Conservation (phyloP, 2,329 filamentous ascomycete species). For the Trichocomaceae sp. region DNA sequence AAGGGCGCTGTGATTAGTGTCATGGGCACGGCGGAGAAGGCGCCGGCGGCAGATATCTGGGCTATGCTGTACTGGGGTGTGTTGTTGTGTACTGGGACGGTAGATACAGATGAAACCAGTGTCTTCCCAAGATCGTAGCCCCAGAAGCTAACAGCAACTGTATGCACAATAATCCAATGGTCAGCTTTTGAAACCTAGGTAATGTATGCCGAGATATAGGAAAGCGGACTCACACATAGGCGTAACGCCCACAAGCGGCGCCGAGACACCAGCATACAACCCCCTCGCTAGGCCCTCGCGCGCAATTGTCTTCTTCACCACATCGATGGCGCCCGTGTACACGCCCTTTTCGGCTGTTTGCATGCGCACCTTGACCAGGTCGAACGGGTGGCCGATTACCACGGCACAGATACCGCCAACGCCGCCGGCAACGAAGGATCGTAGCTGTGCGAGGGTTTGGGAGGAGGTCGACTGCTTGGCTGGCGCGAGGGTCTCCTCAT, state of each 20-base stretch:
- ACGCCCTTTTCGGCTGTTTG: conserved; percentile 94
- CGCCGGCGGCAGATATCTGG: conserved; percentile 86
- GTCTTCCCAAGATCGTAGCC: conserved; percentile 94
- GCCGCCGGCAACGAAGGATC: conserved; percentile 80
- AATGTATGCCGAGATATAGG: neutral
- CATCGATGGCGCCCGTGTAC: conserved; percentile 84
- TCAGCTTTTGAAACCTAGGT: neutral
- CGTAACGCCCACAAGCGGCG: conserved; percentile 89
- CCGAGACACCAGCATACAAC: conserved; percentile 93
- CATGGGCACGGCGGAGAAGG: conserved; percentile 97
- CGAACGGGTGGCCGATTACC: conserved; percentile 90
- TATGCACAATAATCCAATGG: neutral
- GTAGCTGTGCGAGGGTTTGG: conserved; percentile 56
- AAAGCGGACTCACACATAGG: conserved; percentile 78
- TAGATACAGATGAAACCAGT: conserved; percentile 64
- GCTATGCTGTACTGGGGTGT: conserved; percentile 65
- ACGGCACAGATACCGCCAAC: conserved; percentile 93
- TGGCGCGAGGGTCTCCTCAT: conserved; percentile 6
- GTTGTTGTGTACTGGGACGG: conserved; percentile 56
- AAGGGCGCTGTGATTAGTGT: conserved; percentile 98
- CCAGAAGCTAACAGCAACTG: conserved; percentile 63
- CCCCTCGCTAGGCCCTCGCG: conserved; percentile 73
- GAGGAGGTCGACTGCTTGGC: conserved; percentile 7
- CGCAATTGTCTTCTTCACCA: conserved; percentile 80
- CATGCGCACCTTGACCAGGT: conserved; percentile 93